These are phyloP conservation scores for Capillidium heterosporum DNA, from an alignment of 371 early-diverging fungal genomes.

Conservation along the genomic window DNA sequence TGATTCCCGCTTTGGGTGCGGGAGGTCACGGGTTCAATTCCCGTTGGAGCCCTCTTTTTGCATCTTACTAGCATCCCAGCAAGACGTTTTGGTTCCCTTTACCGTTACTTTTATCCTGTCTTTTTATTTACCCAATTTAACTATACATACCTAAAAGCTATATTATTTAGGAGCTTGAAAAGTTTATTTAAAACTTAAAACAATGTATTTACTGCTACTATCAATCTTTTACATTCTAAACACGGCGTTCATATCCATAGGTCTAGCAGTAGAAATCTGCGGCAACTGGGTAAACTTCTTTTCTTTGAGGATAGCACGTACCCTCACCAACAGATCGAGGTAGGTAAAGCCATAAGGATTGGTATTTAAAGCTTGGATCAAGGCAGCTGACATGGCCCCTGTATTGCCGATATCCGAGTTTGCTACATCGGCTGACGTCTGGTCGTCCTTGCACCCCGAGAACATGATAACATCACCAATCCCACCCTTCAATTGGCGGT, in stretches of 20 bases:
- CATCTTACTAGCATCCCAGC: too few species aligned
- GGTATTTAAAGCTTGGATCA: constrained; percentile 22
- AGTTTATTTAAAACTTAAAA: too few species aligned
- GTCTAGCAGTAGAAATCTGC: constrained; percentile 38
- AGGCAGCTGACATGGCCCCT: constrained; percentile 68
- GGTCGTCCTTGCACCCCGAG: constrained; percentile 32
- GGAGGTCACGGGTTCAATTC: constrained; percentile 23
- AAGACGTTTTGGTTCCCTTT: too few species aligned
- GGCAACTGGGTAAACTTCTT: constrained; percentile 41
- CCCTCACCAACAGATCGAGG: constrained; percentile 30
- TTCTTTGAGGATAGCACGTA: constrained; percentile 23
- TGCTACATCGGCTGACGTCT: constrained; percentile 62
- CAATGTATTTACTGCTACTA: too few species aligned
- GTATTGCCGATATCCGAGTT: constrained; percentile 47
- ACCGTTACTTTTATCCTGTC: too few species aligned
- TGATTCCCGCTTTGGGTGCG: constrained; percentile 21
- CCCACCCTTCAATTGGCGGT: constrained; percentile 29
- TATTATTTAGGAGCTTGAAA: too few species aligned
- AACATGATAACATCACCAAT: constrained; percentile 71
- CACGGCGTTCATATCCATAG: constrained; percentile 29
- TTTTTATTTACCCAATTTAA: constrained; percentile 2
- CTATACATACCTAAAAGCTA: background rate
- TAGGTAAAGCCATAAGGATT: constrained; percentile 21
- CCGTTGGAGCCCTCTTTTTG: constrained; percentile 15
- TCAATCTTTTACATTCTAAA: constrained; percentile 6